phyloP scores from a whole-genome alignment of 2,329 filamentous ascomycete genomes.

The Pseudogymnoascus sp. region DNA sequence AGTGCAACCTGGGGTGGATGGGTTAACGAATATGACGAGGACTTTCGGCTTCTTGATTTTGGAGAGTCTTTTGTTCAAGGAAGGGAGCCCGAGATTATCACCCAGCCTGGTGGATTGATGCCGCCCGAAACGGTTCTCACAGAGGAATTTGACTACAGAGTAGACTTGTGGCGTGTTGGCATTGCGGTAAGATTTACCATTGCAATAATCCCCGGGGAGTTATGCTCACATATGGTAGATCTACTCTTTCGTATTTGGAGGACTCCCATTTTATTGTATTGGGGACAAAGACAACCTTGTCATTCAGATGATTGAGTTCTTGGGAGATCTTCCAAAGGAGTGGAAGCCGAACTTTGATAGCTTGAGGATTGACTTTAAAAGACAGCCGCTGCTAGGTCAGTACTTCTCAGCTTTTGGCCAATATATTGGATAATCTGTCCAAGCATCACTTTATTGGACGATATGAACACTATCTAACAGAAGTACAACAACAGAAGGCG shows the following conservation, averaged over 20 bases:
- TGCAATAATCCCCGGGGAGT: not conserved
- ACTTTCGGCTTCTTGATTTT: slow-evolving; percentile 21
- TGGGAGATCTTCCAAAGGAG: slow-evolving; percentile 11
- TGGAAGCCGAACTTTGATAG: slow-evolving; percentile 10
- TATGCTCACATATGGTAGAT: slow-evolving; percentile 10
- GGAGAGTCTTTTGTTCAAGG: slow-evolving; percentile 15
- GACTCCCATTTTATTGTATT: slow-evolving; percentile 8
- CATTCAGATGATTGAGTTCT: slow-evolving; percentile 11
- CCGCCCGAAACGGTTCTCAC: slow-evolving; percentile 20
- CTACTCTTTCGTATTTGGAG: slow-evolving; percentile 12
- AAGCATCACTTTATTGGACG: not conserved
- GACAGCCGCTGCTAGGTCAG: not conserved
- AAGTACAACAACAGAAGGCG: not conserved
- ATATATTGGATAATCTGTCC: not conserved
- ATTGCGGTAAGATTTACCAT: slow-evolving; percentile 5
- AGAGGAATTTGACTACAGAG: slow-evolving; percentile 15
- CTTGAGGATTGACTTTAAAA: not conserved
- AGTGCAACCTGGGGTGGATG: slow-evolving; percentile 14
- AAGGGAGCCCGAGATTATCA: slow-evolving; percentile 12
- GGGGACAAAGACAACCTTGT: slow-evolving; percentile 6
- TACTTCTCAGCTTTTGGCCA: not conserved
- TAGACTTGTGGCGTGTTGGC: slow-evolving; percentile 19
- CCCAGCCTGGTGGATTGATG: slow-evolving; percentile 16
- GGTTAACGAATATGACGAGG: slow-evolving; percentile 18
- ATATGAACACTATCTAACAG: not conserved